These are phyloP conservation scores for Ceratocystis colombiana DNA, from an alignment of 2,329 filamentous ascomycete genomes.

Conservation along the genomic window DNA sequence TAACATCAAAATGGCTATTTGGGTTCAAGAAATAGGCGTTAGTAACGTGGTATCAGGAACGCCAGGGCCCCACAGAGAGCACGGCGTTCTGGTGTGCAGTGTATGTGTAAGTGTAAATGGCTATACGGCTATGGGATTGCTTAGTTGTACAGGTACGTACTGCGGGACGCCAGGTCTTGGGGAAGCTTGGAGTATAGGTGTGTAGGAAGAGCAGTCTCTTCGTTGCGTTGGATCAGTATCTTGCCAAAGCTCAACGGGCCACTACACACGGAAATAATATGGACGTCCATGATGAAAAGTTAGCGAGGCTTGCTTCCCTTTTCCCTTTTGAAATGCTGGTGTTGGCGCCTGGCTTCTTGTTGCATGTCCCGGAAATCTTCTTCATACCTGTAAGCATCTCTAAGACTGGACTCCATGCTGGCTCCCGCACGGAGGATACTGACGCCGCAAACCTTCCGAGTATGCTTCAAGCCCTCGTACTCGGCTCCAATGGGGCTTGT, in stretches of 20 bases:
- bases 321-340: not conserved
- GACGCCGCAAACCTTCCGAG: constrained; percentile 30
- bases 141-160: constrained; percentile 11
- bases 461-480: constrained; percentile 24
- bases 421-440: constrained; percentile 32
- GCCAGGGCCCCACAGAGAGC: not conserved
- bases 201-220: constrained; percentile 29
- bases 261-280: constrained; percentile 15
- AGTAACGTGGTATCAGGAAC: not conserved
- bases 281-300: not conserved
- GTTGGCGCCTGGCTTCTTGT: not conserved
- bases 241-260: constrained; percentile 31
- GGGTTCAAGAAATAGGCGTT: constrained; percentile 3
- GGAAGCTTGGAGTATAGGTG: constrained; percentile 32
- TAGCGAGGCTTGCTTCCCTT: not conserved
- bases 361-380: not conserved
- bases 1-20: constrained; percentile 27
- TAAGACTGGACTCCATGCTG: constrained; percentile 31
- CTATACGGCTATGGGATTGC: not conserved
- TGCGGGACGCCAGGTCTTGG: constrained; percentile 26
- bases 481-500: constrained; percentile 25
- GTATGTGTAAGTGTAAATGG: not conserved
- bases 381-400: constrained; percentile 29
- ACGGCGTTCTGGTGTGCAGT: not conserved
- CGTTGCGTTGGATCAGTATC: constrained; percentile 32